Evolutionary conservation across 306 rosid species (phyloP).

Genomic region (Vigna unguiculata): DNA sequence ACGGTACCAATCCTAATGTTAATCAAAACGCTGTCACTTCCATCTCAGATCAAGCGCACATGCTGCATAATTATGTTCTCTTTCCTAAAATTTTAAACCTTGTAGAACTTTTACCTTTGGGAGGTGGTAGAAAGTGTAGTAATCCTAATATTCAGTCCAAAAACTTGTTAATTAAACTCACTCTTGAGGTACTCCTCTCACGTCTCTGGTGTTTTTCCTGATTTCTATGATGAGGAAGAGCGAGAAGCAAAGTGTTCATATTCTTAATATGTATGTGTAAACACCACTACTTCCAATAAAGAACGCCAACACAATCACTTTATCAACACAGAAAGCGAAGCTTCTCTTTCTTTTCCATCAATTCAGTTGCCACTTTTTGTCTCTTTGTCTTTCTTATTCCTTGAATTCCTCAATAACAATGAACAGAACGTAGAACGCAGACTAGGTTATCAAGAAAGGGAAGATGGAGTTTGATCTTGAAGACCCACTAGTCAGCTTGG

Average conservation of each 20-base stretch:
- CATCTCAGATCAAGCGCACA: conserved; percentile 34
- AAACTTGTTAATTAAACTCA: not conserved
- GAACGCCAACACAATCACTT: conserved; percentile 50
- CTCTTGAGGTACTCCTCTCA: conserved; percentile 13
- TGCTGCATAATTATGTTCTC: conserved; percentile 27
- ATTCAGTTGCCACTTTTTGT: conserved; percentile 52
- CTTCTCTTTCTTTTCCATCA: conserved; percentile 70
- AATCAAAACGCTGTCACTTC: conserved; percentile 36
- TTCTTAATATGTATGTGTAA: conserved; percentile 39
- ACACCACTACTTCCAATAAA: conserved; percentile 29
- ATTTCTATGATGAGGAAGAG: conserved; percentile 34
- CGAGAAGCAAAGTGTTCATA: conserved; percentile 45
- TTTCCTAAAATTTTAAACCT: not conserved
- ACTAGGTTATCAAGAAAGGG: conserved; percentile 11
- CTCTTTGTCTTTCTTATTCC: conserved; percentile 36
- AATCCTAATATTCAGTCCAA: not conserved
- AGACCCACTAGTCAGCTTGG: conserved; percentile 58
- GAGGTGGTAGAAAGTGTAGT: conserved; percentile 22
- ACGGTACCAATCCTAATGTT: conserved; percentile 21
- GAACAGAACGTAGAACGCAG: conserved; percentile 26
- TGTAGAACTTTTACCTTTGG: not conserved
- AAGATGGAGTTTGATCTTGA: conserved; percentile 72
- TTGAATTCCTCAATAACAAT: conserved; percentile 42
- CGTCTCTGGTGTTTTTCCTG: conserved; percentile 18
- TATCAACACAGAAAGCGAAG: conserved; percentile 66